Evolutionary conservation across 2,329 filamentous ascomycete species (phyloP), one percentile per base, ranked within the genome.

Genomic region (Pseudogymnoascus verrucosus): DNA sequence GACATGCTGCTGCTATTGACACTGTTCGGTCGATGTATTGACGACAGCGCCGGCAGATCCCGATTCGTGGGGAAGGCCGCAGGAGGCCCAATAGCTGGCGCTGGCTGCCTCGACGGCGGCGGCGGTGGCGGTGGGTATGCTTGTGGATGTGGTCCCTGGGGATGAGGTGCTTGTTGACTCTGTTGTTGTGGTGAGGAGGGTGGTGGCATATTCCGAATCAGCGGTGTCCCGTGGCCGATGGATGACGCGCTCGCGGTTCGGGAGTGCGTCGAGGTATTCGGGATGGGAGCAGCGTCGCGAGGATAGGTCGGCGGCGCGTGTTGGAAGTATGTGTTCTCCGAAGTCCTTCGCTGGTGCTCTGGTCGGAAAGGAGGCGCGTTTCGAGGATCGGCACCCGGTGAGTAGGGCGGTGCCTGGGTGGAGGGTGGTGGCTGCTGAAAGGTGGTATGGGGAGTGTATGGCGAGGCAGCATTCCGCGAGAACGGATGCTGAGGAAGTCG

Each of bases 1-100:
- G 87, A 89, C 87, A 90, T 89, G 75, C 84, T 86, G 70, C 83
- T 83, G 62, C 82, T 82, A 11, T 67, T 67, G 37, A 65, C 70
- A 64, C 67, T 71, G 11, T 67, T 63, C 1, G 83, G 82, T 65
- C 86, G 80, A 72, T 83, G 78, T 64, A 78, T 74, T 21, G 81
- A 77, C 21, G 76, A 77, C 47, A 82, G 71, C 16, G 78, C 76
- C 60, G 84, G 79, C 59, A 83, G 77, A 67, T 89, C 85, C 71
- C 85, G 82, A 65, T 78, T 76, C 26, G 74, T 76, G 61, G 75
- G 74, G 67, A 82, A 82, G 0, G 76, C 71, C 5, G 76, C 66
- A 31, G 74, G 73, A 61, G 76, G 71, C 28, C 76, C 71, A 26
- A 71, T 75, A 23, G 78, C 70, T 54, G 76, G 70, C 57, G 80